Base-by-base conservation (phyloP, 108 stramenopile genomes). In the Fistulifera solaris region DNA sequence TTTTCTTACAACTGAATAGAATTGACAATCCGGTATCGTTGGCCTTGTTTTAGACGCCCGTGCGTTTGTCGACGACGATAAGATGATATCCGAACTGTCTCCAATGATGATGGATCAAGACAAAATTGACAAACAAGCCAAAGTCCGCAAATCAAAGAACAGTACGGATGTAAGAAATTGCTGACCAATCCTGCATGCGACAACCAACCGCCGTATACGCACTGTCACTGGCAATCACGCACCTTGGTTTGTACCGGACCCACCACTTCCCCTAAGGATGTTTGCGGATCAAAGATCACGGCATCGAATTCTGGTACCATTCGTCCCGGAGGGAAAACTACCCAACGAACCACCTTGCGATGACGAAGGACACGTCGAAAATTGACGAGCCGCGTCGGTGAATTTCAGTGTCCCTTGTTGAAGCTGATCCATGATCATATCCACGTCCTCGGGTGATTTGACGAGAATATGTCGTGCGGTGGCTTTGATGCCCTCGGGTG, bases 251-350 rank as follows among this genome's bases (percentile, higher is more conserved):
- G 27, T 2, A 80, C 73, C 16, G 78, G 78, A 23, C 75, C 86
- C 56, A 79, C 50, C 1, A 87, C 18, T 61, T 78, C 61, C 3
- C 78, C 78, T 22, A 77, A 51, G n/a, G 55, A 54, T 0, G 81
- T 80, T 3, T 79, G 66, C 1, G 79, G 71, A 19, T 61, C 48
- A 70, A 87, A 87, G 12, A 87, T 76, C 1, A 83, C 86, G 27
- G 73, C 70, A 48, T 87, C 86, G 53, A 87, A 87, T 61, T 87
- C 86, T 19, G 71, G 67, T 21, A 87, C 86, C 86, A 87, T 87
- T 4, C 64, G 73, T 2, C 86, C 86, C n/a, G 86, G 86, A 15
- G 53, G 21, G 59, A 87, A 87, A 35, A 22, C 64, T 71, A 14
- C 86, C 86, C 54, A 87, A 44, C 13, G 75, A 76, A 38, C 86